A percentile compares a stretch with the other conserved stretches of the same genome.
Conservation (phyloP, 106 monocot species). For the Alisma plantagoaquatica region DNA sequence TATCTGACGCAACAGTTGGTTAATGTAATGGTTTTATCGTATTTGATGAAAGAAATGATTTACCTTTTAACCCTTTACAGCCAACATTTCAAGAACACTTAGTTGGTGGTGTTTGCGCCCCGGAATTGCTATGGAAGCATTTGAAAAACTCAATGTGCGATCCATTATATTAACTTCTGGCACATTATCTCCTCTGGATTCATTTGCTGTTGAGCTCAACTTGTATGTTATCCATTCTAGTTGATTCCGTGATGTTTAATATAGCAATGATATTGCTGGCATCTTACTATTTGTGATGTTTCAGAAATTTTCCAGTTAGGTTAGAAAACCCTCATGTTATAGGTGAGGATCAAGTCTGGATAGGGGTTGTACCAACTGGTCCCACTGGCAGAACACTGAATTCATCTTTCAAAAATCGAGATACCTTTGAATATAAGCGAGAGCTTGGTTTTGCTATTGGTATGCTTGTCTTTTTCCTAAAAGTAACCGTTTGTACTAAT, state of each 20-base stretch:
- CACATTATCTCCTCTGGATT: slow-evolving; percentile 82
- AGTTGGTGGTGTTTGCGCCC: slow-evolving; percentile 99
- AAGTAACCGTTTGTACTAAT: not conserved
- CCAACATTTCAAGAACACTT: slow-evolving; percentile 37
- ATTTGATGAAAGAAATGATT: too few species aligned
- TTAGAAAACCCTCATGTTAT: slow-evolving; percentile 97
- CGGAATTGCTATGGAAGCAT: slow-evolving; percentile 92
- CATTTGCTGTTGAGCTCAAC: slow-evolving; percentile 81
- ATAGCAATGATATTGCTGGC: not conserved
- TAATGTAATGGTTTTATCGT: too few species aligned
- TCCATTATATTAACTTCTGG: slow-evolving; percentile 93
- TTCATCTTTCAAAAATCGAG: slow-evolving; percentile 78
- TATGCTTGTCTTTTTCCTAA: slow-evolving; percentile 16
- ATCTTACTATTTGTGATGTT: not conserved
- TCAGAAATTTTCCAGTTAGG: slow-evolving; percentile 79
- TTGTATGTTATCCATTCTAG: slow-evolving; percentile 36
- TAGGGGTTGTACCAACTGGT: slow-evolving; percentile 80
- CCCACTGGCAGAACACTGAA: slow-evolving; percentile 80
- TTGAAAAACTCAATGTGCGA: slow-evolving; percentile 52
- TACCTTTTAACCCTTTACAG: too few species aligned
- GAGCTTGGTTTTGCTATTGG: slow-evolving; percentile 93
- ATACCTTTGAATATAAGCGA: slow-evolving; percentile 86
- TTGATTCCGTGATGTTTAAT: not conserved
- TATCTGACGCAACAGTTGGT: too few species aligned
- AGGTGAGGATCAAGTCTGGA: slow-evolving; percentile 80